Evolutionary conservation across 306 rosid species (phyloP).

Genomic region (Quercus mongolica): DNA sequence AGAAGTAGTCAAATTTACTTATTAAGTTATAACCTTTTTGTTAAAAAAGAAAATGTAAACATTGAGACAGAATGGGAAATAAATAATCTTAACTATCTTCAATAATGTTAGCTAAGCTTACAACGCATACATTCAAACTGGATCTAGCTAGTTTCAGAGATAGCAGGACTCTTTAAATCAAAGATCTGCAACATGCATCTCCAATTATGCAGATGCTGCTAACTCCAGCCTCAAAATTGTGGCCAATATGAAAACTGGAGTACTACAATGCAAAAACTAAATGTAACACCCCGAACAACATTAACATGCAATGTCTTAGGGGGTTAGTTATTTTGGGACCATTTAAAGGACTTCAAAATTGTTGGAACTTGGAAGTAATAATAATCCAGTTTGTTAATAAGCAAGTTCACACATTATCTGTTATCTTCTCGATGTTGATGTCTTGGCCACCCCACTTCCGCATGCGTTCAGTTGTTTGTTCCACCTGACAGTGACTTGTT

Average conservation of each 20-base stretch:
- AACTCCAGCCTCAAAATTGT: background rate
- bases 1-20: too few relatives aligned
- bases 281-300: background rate
- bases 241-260: background rate
- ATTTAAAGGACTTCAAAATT: background rate
- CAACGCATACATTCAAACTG: background rate
- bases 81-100: too few relatives aligned
- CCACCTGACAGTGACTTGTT: slow-evolving; percentile 30
- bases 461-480: slow-evolving; percentile 42
- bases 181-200: background rate
- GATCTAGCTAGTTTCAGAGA: background rate
- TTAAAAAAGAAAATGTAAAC: too few relatives aligned
- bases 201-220: background rate
- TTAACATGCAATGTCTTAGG: background rate
- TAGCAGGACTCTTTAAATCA: too few relatives aligned
- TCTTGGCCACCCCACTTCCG: slow-evolving; percentile 51
- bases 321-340: background rate
- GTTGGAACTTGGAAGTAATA: background rate
- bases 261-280: background rate
- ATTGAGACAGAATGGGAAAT: too few relatives aligned
- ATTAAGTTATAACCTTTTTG: too few relatives aligned
- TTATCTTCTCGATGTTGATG: background rate
- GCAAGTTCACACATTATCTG: slow-evolving; percentile 10
- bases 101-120: too few relatives aligned
- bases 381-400: background rate